A percentile compares a stretch with the other conserved stretches of the same genome.
These are phyloP conservation scores for Odontarrhena argentea DNA, from an alignment of 345 rosid species.

Conservation along the genomic window DNA sequence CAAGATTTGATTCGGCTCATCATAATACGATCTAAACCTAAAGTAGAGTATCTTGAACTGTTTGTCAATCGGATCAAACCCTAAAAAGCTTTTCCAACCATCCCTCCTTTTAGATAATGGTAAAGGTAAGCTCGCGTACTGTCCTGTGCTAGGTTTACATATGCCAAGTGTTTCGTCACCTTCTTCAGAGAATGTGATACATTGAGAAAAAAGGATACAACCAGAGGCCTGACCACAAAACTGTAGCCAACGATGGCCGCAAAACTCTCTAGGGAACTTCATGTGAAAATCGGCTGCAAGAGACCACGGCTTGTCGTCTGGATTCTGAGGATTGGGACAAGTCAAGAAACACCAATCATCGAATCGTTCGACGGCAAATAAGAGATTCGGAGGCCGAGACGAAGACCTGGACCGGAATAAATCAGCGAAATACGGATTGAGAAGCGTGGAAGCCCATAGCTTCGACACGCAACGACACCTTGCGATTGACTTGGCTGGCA, in stretches of 20 bases:
- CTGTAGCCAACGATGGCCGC: too few relatives aligned
- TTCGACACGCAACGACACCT: not conserved
- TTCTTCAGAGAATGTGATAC: not conserved
- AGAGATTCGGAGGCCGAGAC: not conserved
- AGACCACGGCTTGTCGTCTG: not conserved
- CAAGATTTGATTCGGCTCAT: not conserved
- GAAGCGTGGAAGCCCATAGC: not conserved
- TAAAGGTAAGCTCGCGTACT: not conserved
- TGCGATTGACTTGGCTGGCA: not conserved
- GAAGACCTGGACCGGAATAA: not conserved
- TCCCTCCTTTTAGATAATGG: too few relatives aligned
- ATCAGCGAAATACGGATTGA: not conserved
- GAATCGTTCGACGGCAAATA: not conserved
- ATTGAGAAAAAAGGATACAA: not conserved
- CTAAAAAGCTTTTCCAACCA: not conserved
- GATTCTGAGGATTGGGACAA: not conserved
- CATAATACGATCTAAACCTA: not conserved
- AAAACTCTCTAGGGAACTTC: not conserved
- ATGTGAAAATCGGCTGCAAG: not conserved
- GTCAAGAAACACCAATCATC: not conserved
- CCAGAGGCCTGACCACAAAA: not conserved
- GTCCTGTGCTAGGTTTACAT: conserved; percentile 7
- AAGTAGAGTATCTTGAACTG: not conserved
- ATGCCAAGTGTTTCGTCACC: not conserved
- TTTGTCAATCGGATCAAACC: not conserved